Percentiles rank a stretch among this genome's conserved stretches.
phyloP scores from a whole-genome alignment of 768 basidiomycete species.

The Zangia roseola region DNA sequence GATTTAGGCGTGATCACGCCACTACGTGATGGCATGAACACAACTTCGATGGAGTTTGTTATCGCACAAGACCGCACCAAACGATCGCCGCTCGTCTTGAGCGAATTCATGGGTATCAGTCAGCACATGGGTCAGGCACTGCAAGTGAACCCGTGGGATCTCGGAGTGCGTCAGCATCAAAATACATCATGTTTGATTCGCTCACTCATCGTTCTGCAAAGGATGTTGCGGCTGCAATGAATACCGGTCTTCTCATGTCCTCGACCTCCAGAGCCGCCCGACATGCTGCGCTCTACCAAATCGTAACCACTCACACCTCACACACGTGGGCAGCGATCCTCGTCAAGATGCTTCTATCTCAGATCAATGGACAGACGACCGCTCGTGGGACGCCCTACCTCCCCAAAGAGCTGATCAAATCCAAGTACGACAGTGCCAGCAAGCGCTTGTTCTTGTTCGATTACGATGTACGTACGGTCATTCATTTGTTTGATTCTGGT shows the following conservation, averaged over 20 bases:
- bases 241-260: slow-evolving; percentile 83
- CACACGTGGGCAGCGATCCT: slow-evolving; percentile 92
- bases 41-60: slow-evolving; percentile 96
- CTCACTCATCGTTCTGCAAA: slow-evolving; percentile 32
- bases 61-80: slow-evolving; percentile 88
- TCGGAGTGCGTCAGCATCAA: slow-evolving; percentile 53
- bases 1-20: slow-evolving; percentile 96
- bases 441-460: slow-evolving; percentile 94
- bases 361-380: slow-evolving; percentile 74
- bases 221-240: slow-evolving; percentile 89
- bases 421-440: slow-evolving; percentile 62
- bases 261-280: slow-evolving; percentile 68
- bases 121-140: slow-evolving; percentile 88
- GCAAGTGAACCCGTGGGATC: slow-evolving; percentile 95
- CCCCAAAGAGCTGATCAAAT: slow-evolving; percentile 56
- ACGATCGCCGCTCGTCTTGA: slow-evolving; percentile 83
- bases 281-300: slow-evolving; percentile 75
- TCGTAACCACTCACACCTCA: slow-evolving; percentile 91
- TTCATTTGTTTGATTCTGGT: not conserved
- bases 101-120: slow-evolving; percentile 98
- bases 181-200: not conserved
- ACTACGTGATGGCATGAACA: slow-evolving; percentile 98
- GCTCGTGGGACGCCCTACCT: slow-evolving; percentile 86
- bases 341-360: slow-evolving; percentile 82
- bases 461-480: slow-evolving; percentile 71